phyloP scores from a whole-genome alignment of 2,329 filamentous ascomycete species.

The Fusarium multiceps region DNA sequence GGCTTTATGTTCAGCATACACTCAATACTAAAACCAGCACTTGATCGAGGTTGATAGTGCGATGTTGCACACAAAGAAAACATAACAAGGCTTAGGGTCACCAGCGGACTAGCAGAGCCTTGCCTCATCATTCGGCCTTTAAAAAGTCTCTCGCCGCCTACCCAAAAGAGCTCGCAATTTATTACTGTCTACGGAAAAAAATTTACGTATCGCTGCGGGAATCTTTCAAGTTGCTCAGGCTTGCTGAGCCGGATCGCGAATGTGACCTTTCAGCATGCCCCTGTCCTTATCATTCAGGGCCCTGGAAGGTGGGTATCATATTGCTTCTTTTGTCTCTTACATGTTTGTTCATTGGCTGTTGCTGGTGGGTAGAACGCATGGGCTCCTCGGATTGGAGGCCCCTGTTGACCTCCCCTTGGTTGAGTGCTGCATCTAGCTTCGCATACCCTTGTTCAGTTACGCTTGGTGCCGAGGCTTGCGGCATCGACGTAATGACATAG shows the following conservation, averaged over 20 bases:
- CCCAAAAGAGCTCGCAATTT: not conserved
- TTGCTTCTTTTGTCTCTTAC: conserved; percentile 46
- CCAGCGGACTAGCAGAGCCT: not conserved
- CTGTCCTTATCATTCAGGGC: conserved; percentile 20
- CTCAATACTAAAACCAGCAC: not conserved
- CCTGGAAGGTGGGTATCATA: conserved; percentile 35
- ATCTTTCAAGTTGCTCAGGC: not conserved
- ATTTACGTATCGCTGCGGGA: not conserved
- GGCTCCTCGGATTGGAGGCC: conserved; percentile 5
- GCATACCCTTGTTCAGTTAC: conserved; percentile 5
- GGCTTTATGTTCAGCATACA: not conserved
- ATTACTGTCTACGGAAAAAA: not conserved
- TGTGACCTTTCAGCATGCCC: conserved; percentile 16
- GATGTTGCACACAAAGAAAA: not conserved
- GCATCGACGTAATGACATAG: conserved; percentile 21
- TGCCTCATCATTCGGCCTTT: not conserved
- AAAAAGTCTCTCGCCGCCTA: not conserved
- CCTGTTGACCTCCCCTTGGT: not conserved
- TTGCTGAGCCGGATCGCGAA: not conserved
- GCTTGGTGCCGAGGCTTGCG: conserved; percentile 5
- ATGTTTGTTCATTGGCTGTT: conserved; percentile 38
- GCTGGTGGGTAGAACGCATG: conserved; percentile 23
- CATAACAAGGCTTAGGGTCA: not conserved
- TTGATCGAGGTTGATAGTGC: not conserved
- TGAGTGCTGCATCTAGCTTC: not conserved